Evolutionary conservation across 805 yeast species (phyloP).

Genomic region (Candida maris): DNA sequence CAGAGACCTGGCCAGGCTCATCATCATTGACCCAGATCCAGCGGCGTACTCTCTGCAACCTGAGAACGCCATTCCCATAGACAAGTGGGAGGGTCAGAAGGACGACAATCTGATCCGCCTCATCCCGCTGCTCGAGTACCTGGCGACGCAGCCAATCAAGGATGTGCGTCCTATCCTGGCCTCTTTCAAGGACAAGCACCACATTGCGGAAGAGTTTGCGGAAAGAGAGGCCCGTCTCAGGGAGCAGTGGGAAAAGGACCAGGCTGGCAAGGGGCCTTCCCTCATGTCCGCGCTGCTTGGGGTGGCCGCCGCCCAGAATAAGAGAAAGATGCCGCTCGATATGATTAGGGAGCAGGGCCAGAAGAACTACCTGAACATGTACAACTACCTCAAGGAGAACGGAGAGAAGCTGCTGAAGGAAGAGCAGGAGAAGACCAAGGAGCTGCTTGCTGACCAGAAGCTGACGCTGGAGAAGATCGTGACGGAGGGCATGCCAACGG

Average conservation of each 20-base stretch:
- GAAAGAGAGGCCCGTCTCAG: conserved; percentile 75
- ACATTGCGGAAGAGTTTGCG: conserved; percentile 75
- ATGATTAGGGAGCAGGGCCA: conserved; percentile 89
- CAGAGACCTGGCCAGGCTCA: conserved; percentile 80
- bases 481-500: conserved; percentile 76
- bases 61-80: conserved; percentile 84
- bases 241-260: conserved; percentile 60
- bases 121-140: conserved; percentile 90
- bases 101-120: conserved; percentile 76
- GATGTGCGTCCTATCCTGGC: conserved; percentile 88
- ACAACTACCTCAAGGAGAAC: conserved; percentile 54
- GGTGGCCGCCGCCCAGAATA: conserved; percentile 47
- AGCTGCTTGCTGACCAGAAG: conserved; percentile 77
- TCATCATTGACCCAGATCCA: conserved; percentile 74
- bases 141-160: conserved; percentile 78
- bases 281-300: conserved; percentile 38
- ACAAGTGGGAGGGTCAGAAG: conserved; percentile 81
- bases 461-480: conserved; percentile 81
- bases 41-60: conserved; percentile 80
- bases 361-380: conserved; percentile 78
- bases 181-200: conserved; percentile 62
- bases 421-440: conserved; percentile 77
- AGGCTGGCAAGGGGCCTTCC: conserved; percentile 28
- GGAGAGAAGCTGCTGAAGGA: conserved; percentile 73
- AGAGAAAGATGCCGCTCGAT: conserved; percentile 83